Evolutionary conservation across 2,329 filamentous ascomycete species (phyloP).

Genomic region (Gaeumannomyces tritici): DNA sequence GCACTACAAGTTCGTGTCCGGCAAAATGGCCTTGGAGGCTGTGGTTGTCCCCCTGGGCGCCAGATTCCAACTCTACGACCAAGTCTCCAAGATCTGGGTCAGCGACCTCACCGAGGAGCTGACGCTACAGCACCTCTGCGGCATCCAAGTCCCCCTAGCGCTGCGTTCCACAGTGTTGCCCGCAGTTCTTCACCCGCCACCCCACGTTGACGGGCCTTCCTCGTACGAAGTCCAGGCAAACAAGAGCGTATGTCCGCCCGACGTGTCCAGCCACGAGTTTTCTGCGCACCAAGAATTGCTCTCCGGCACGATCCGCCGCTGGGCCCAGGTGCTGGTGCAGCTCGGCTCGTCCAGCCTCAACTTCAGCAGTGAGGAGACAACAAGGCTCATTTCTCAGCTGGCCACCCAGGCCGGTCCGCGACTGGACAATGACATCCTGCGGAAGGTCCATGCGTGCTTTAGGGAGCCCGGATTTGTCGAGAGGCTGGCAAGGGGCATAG

Average conservation of each 20-base stretch:
- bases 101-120: slow-evolving; percentile 16
- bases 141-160: slow-evolving; percentile 21
- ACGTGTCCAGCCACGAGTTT: slow-evolving; percentile 40
- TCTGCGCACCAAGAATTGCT: slow-evolving; percentile 38
- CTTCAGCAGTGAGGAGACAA: slow-evolving; percentile 43
- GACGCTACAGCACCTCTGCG: slow-evolving; percentile 35
- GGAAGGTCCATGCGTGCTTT: slow-evolving; percentile 40
- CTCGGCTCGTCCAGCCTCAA: slow-evolving; percentile 46
- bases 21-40: slow-evolving; percentile 23
- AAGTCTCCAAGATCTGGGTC: slow-evolving; percentile 25
- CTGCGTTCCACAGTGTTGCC: slow-evolving; percentile 21
- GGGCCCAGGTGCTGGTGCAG: slow-evolving; percentile 33
- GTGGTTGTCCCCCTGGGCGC: slow-evolving; percentile 37
- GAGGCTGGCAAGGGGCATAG: slow-evolving; percentile 35
- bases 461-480: slow-evolving; percentile 37
- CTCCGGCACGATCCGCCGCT: slow-evolving; percentile 34
- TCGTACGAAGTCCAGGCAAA: slow-evolving; percentile 45
- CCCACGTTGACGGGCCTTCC: slow-evolving; percentile 29
- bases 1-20: no score
- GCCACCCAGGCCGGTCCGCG: slow-evolving; percentile 44
- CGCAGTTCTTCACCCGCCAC: slow-evolving; percentile 15
- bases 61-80: slow-evolving; percentile 37
- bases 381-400: slow-evolving; percentile 39
- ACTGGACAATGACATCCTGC: slow-evolving; percentile 19
- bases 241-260: slow-evolving; percentile 34